These are phyloP conservation scores for Hapsidospora chrysogenum DNA, from an alignment of 495 filamentous ascomycete genomes.

Conservation along the genomic window DNA sequence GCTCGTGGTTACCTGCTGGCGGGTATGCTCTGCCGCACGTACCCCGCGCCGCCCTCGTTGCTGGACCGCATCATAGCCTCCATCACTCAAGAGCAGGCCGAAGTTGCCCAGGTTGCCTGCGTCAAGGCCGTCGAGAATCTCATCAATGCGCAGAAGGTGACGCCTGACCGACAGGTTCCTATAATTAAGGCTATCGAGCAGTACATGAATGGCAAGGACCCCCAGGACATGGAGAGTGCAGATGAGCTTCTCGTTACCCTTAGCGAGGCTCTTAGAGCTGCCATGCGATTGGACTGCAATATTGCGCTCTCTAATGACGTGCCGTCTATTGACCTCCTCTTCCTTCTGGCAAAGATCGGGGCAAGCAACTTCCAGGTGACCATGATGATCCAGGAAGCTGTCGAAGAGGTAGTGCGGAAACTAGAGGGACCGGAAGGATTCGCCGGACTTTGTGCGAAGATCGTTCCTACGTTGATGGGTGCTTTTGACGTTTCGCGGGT, in stretches of 20 bases:
- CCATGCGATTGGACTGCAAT: constrained; percentile 58
- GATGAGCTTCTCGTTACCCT: constrained; percentile 86
- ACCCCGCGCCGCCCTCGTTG: constrained; percentile 31
- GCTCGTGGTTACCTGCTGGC: constrained; percentile 76
- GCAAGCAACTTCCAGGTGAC: constrained; percentile 76
- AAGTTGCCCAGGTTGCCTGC: constrained; percentile 81
- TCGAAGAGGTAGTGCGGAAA: constrained; percentile 65
- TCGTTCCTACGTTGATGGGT: constrained; percentile 70
- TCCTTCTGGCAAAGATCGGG: constrained; percentile 74
- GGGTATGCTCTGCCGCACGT: constrained; percentile 47
- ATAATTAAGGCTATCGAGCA: constrained; percentile 62
- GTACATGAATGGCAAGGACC: constrained; percentile 61
- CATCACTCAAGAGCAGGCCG: constrained; percentile 56
- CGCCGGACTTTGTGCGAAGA: constrained; percentile 66
- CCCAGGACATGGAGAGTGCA: constrained; percentile 64
- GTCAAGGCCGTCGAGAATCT: constrained; percentile 81
- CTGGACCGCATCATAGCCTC: constrained; percentile 61
- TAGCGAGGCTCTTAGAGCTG: constrained; percentile 71
- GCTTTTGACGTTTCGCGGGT: constrained; percentile 77
- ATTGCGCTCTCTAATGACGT: constrained; percentile 50
- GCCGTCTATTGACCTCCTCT: constrained; percentile 66
- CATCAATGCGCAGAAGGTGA: constrained; percentile 33
- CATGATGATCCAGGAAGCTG: constrained; percentile 70
- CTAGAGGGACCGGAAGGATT: constrained; percentile 52
- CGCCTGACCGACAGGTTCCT: constrained; percentile 46